Conservation (phyloP, 2,329 filamentous ascomycete genomes). For the Lecanicillium sp. region DNA sequence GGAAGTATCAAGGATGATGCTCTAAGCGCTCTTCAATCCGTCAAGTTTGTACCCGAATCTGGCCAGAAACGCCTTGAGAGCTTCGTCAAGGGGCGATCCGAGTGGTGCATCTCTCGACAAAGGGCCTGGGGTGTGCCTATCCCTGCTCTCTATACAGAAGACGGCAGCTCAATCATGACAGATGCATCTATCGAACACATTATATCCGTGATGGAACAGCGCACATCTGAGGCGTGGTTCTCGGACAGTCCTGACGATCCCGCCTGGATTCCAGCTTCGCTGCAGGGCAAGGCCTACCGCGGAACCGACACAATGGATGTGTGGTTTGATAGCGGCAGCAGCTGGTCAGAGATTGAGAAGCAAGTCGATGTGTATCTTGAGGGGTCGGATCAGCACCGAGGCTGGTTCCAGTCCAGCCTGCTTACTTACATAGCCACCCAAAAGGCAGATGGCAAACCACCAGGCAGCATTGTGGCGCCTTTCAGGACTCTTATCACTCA, state of each 20-base stretch:
- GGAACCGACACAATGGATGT: constrained; percentile 98
- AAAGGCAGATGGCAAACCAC: constrained; percentile 22
- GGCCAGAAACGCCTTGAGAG: constrained; percentile 71
- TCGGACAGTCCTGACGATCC: constrained; percentile 68
- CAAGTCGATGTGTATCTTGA: constrained; percentile 86
- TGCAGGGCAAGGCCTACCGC: constrained; percentile 58
- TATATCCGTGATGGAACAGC: constrained; percentile 65
- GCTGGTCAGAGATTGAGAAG: constrained; percentile 59
- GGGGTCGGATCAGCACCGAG: constrained; percentile 90
- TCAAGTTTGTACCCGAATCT: constrained; percentile 70
- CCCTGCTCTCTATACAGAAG: constrained; percentile 72
- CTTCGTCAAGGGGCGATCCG: constrained; percentile 79
- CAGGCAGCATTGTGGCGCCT: constrained; percentile 42
- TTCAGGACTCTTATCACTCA: constrained; percentile 91
- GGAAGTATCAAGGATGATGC: constrained; percentile 71
- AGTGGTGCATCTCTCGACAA: constrained; percentile 98
- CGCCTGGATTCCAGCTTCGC: constrained; percentile 64
- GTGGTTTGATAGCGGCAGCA: constrained; percentile 97
- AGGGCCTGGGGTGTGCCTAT: constrained; percentile 96
- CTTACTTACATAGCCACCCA: constrained; percentile 73
- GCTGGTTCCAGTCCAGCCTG: constrained; percentile 97
- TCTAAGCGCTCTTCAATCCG: constrained; percentile 58
- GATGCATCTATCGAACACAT: constrained; percentile 77
- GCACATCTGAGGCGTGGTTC: constrained; percentile 93
- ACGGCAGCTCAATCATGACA: constrained; percentile 70